Percentiles rank a stretch among this genome's conserved stretches.
Conservation (phyloP, 495 filamentous ascomycete species). For the Aspergillus panamensis region DNA sequence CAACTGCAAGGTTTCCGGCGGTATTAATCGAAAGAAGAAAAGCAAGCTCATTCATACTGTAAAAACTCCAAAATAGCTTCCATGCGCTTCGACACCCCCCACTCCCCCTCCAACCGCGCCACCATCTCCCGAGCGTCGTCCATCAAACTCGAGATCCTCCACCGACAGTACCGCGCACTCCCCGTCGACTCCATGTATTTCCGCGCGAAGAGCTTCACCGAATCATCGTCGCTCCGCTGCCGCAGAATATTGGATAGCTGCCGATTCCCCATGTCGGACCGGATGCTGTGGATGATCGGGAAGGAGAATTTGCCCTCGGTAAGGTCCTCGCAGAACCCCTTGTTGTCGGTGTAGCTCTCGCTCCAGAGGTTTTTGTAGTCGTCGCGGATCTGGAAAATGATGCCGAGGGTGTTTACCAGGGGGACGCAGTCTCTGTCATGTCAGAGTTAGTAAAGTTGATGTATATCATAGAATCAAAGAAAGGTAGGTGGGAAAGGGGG, state of each 20-base stretch:
- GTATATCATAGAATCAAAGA: no score
- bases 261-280: slow-evolving; percentile 61
- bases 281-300: slow-evolving; percentile 83
- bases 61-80: no score
- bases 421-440: slow-evolving; percentile 57
- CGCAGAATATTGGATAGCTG: slow-evolving; percentile 78
- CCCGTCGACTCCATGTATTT: no score
- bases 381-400: slow-evolving; percentile 86
- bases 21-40: no score
- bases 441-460: slow-evolving; percentile 27
- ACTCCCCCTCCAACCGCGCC: no score
- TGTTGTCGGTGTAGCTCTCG: slow-evolving; percentile 65
- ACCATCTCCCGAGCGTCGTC: no score
- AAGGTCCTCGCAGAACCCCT: slow-evolving; percentile 84
- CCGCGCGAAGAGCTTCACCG: no score
- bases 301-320: slow-evolving; percentile 94
- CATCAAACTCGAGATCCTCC: no score
- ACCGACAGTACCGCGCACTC: no score
- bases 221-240: slow-evolving; percentile 70
- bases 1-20: no score
- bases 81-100: no score
- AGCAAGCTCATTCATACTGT: no score
- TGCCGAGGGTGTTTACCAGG: slow-evolving; percentile 73
- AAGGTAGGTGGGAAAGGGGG: slow-evolving; percentile 30
- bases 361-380: slow-evolving; percentile 76